phyloP scores from a whole-genome alignment of 495 filamentous ascomycete genomes.

The Pseudotulostoma volvatum region DNA sequence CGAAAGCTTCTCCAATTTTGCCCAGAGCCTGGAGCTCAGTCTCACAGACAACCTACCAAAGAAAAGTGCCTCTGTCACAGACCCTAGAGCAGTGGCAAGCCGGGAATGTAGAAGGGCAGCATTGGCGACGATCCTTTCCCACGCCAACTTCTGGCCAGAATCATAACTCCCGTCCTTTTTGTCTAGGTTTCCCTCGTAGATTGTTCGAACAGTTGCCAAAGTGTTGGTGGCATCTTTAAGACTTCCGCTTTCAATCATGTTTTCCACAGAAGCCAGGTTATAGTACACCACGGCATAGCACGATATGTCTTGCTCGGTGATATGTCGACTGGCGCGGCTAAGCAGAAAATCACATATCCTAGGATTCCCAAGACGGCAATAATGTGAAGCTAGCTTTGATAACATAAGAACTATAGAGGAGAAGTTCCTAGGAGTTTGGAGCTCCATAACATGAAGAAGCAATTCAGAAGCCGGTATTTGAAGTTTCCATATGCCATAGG shows the following conservation, averaged over 20 bases:
- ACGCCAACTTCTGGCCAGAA: conserved; percentile 21
- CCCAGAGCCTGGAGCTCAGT: conserved; percentile 55
- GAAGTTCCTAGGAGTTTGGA: conserved; percentile 31
- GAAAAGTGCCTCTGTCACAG: conserved; percentile 44
- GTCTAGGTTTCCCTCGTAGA: conserved; percentile 23
- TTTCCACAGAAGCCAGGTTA: conserved; percentile 58
- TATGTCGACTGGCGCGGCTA: conserved; percentile 36
- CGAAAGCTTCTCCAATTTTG: conserved; percentile 39
- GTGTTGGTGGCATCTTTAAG: conserved; percentile 32
- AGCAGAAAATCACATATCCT: conserved; percentile 53
- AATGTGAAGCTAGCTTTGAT: conserved; percentile 48
- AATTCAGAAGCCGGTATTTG: conserved; percentile 29
- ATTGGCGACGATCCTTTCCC: conserved; percentile 33
- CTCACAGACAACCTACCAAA: conserved; percentile 51
- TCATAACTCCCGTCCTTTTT: conserved; percentile 15
- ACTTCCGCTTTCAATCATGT: conserved; percentile 51
- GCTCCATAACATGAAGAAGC: conserved; percentile 39
- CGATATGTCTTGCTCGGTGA: conserved; percentile 21
- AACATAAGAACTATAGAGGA: conserved; percentile 40
- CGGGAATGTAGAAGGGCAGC: conserved; percentile 43
- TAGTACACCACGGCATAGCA: conserved; percentile 35
- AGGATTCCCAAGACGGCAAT: conserved; percentile 61
- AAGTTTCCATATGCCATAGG: conserved; percentile 48
- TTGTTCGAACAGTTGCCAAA: conserved; percentile 15
- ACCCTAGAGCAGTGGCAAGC: conserved; percentile 46